These are phyloP conservation scores for Clavispora santaluciae DNA, from an alignment of 805 yeast species.

Conservation along the genomic window DNA sequence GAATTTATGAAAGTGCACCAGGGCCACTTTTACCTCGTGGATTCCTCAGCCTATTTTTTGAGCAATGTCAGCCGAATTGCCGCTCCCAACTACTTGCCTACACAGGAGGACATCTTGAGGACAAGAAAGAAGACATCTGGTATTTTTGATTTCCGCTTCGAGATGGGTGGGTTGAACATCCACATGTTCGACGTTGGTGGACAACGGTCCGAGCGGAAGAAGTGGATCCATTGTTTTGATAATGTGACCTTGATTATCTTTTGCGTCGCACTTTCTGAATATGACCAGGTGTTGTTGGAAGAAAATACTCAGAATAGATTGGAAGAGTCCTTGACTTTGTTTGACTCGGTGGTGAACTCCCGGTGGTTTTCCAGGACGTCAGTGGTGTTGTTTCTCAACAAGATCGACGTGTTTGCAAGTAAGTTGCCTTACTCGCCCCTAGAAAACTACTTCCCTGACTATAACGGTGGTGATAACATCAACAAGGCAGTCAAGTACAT, in stretches of 20 bases:
- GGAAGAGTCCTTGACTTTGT: slow-evolving; percentile 60
- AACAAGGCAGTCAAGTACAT: slow-evolving; percentile 90
- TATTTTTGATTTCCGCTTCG: slow-evolving; percentile 76
- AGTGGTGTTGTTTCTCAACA: slow-evolving; percentile 79
- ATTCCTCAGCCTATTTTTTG: slow-evolving; percentile 77
- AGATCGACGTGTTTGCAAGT: slow-evolving; percentile 85
- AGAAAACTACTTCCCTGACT: slow-evolving; percentile 82
- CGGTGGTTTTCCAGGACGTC: slow-evolving; percentile 90
- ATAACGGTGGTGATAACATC: slow-evolving; percentile 84
- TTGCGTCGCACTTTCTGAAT: slow-evolving; percentile 87
- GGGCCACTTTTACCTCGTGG: slow-evolving; percentile 76
- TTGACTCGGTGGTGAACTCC: slow-evolving; percentile 87
- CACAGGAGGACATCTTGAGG: slow-evolving; percentile 71
- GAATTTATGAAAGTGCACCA: slow-evolving; percentile 54
- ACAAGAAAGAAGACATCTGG: slow-evolving; percentile 93
- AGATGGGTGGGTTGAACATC: slow-evolving; percentile 53
- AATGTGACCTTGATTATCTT: slow-evolving; percentile 85
- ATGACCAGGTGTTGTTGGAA: slow-evolving; percentile 77
- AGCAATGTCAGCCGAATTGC: slow-evolving; percentile 61
- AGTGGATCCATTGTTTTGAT: slow-evolving; percentile 97
- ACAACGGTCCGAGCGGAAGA: slow-evolving; percentile 90
- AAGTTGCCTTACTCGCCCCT: slow-evolving; percentile 78
- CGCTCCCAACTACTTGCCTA: slow-evolving; percentile 59
- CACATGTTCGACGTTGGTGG: slow-evolving; percentile 84
- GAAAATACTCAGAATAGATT: slow-evolving; percentile 24